phyloP scores from a whole-genome alignment of 139 green algal genomes.

The Auxenochlorella protothecoides region DNA sequence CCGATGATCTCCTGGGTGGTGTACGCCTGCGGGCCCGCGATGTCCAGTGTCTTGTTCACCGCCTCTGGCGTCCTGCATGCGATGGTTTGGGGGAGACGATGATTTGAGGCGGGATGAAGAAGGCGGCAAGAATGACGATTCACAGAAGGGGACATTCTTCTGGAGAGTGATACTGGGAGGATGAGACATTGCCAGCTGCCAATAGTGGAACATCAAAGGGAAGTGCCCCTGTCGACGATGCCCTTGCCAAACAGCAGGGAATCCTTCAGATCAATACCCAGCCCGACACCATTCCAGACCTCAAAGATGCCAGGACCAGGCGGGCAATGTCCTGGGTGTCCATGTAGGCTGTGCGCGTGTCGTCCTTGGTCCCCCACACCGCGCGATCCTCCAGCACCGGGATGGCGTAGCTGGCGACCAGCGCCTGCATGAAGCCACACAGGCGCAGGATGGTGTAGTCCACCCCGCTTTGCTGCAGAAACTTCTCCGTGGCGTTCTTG shows the following conservation, averaged over 20 bases:
- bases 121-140: too few species aligned
- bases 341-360: constrained; percentile 88
- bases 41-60: constrained; percentile 64
- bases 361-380: constrained; percentile 93
- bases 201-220: too few species aligned
- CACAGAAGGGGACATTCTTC: too few species aligned
- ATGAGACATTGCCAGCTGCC: too few species aligned
- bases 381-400: constrained; percentile 92
- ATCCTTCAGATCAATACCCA: too few species aligned
- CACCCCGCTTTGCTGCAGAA: constrained; percentile 64
- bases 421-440: constrained; percentile 95
- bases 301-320: constrained; percentile 75
- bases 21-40: constrained; percentile 85
- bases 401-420: constrained; percentile 98
- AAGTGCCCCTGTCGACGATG: too few species aligned
- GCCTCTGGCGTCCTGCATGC: constrained; percentile 43
- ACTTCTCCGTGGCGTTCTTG: constrained; percentile 90
- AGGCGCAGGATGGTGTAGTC: constrained; percentile 90
- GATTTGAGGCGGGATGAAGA: too few species aligned
- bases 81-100: too few species aligned
- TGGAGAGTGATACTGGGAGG: too few species aligned
- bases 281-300: constrained; percentile 6
- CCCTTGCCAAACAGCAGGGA: too few species aligned
- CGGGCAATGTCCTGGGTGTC: constrained; percentile 82
- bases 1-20: constrained; percentile 84